Percentiles rank a stretch among this genome's conserved stretches.
phyloP scores from a whole-genome alignment of 441 rosid species.

The Euphorbia corollata region DNA sequence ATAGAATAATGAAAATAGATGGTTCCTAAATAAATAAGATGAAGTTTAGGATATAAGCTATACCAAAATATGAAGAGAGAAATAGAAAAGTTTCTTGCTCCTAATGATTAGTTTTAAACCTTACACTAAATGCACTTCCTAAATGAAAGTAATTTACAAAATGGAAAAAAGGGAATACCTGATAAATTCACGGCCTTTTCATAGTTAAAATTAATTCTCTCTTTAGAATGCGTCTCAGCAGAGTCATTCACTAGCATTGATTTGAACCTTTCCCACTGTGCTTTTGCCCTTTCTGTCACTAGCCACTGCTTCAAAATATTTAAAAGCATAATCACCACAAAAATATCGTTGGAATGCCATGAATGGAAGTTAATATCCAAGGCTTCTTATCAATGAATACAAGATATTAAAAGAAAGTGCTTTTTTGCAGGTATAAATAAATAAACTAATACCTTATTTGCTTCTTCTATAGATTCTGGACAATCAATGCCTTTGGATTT shows the following conservation, averaged over 20 bases:
- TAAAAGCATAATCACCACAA: conserved; percentile 1
- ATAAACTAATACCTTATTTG: conserved; percentile 48
- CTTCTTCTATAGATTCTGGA: conserved; percentile 43
- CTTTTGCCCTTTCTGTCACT: conserved; percentile 65
- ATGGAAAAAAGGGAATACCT: conserved; percentile 22
- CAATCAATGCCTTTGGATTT: conserved; percentile 48
- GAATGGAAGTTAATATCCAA: not conserved
- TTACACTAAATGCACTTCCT: not conserved
- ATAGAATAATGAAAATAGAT: not conserved
- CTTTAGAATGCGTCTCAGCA: conserved; percentile 25
- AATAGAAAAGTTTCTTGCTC: not conserved
- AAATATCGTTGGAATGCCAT: not conserved
- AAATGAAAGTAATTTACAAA: conserved; percentile 2
- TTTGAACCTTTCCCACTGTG: conserved; percentile 66
- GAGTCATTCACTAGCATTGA: conserved; percentile 55
- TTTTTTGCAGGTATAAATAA: not conserved
- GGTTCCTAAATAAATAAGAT: not conserved
- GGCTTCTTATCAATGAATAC: not conserved
- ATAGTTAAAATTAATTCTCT: conserved; percentile 19
- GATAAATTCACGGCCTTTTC: conserved; percentile 23
- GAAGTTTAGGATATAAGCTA: not conserved
- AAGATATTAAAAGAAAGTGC: not conserved
- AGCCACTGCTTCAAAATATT: conserved; percentile 55
- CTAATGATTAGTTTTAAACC: not conserved
- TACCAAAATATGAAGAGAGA: not conserved